phyloP scores from a whole-genome alignment of 1,284 basidiomycete species.

The Mycena citricolor region DNA sequence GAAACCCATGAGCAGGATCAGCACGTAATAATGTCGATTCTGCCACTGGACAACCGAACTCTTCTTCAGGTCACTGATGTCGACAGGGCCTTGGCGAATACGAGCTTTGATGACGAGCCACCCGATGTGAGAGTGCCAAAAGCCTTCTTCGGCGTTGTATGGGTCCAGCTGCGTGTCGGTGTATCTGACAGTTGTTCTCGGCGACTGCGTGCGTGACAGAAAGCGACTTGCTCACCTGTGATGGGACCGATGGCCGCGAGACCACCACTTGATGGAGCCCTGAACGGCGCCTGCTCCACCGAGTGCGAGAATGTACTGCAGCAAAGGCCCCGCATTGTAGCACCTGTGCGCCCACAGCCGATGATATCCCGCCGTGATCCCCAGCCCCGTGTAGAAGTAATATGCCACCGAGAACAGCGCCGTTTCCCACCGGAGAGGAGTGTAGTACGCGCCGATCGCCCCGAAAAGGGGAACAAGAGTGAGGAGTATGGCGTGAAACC shows the following conservation, averaged over 20 bases:
- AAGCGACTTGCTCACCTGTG: no score
- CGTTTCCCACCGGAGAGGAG: constrained; percentile 45
- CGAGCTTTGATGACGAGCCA: constrained; percentile 85
- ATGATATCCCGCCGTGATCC: constrained; percentile 69
- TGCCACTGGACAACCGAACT: constrained; percentile 74
- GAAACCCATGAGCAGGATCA: constrained; percentile 66
- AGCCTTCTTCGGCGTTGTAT: constrained; percentile 73
- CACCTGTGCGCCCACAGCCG: constrained; percentile 80
- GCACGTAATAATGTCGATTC: constrained; percentile 65
- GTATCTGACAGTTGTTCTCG: constrained; percentile 80
- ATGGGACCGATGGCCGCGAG: constrained; percentile 88
- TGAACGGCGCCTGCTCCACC: constrained; percentile 75
- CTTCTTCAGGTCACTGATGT: constrained; percentile 69
- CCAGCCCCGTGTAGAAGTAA: constrained; percentile 76
- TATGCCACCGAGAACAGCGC: constrained; percentile 59
- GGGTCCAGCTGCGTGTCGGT: constrained; percentile 85
- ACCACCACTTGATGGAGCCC: constrained; percentile 91
- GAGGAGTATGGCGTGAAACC: constrained; percentile 48
- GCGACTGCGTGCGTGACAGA: no score
- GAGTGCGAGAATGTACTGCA: constrained; percentile 67
- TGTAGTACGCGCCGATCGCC: constrained; percentile 50
- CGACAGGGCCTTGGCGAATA: constrained; percentile 73
- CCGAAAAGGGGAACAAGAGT: constrained; percentile 63
- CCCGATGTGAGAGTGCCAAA: constrained; percentile 69
- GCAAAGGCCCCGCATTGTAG: constrained; percentile 68